These are phyloP conservation scores for Malassezia arunalokei DNA, from an alignment of 1,284 basidiomycete genomes.

Conservation along the genomic window DNA sequence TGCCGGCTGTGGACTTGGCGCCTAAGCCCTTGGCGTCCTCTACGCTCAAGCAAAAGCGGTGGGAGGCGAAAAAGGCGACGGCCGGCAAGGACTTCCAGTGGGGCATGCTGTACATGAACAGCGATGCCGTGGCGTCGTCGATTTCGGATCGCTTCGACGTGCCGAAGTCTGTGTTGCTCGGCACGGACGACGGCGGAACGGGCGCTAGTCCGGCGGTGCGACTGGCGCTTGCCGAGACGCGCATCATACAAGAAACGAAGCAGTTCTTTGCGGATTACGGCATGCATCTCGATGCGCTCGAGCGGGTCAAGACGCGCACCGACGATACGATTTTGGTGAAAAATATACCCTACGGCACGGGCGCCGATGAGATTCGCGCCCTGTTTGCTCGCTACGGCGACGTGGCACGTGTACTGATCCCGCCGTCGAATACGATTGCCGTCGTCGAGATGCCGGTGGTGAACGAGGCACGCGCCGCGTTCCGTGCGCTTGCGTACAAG, in stretches of 20 bases:
- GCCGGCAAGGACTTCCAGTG: conserved; percentile 84
- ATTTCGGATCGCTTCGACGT: conserved; percentile 70
- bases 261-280: conserved; percentile 57
- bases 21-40: conserved; percentile 15
- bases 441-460: conserved; percentile 72
- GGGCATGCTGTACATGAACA: conserved; percentile 95
- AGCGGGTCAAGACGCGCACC: conserved; percentile 17
- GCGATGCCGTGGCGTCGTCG: conserved; percentile 72
- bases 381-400: conserved; percentile 69
- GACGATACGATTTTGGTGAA: conserved; percentile 82
- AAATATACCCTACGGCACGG: conserved; percentile 89
- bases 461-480: conserved; percentile 49
- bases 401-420: conserved; percentile 66
- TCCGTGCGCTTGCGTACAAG: conserved; percentile 71
- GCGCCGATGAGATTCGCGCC: conserved; percentile 59
- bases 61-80: conserved; percentile 58
- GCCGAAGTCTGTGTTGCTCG: conserved; percentile 72
- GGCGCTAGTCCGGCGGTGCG: conserved; percentile 58
- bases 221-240: conserved; percentile 87
- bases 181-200: conserved; percentile 42
- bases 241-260: conserved; percentile 89
- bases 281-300: conserved; percentile 49
- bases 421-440: conserved; percentile 85
- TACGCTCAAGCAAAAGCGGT: conserved; percentile 53
- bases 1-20: conserved; percentile 62